Percentiles rank a stretch among this genome's conserved stretches.
phyloP scores from a whole-genome alignment of 805 yeast species.

The Kodamaea leandrae region DNA sequence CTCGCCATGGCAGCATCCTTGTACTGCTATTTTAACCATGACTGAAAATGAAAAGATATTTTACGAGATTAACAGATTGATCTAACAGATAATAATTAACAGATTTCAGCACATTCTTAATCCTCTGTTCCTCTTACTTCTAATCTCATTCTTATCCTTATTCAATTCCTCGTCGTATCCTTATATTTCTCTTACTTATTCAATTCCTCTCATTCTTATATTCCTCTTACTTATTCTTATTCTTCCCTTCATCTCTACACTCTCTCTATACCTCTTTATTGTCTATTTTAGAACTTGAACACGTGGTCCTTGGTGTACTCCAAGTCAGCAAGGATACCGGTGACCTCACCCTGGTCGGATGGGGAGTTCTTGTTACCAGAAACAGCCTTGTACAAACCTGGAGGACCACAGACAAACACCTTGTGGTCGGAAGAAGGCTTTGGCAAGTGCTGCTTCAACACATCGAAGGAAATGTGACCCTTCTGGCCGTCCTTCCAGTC shows the following conservation, averaged over 20 bases:
- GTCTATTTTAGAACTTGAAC: conserved; percentile 66
- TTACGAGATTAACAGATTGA: not conserved
- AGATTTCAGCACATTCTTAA: too few relatives aligned
- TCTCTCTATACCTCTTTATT: not conserved
- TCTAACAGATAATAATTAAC: too few relatives aligned
- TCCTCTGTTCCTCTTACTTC: too few relatives aligned
- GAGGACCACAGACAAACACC: conserved; percentile 94
- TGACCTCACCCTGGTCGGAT: conserved; percentile 89
- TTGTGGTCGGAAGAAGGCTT: conserved; percentile 57
- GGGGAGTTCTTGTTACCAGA: conserved; percentile 86
- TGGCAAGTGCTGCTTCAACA: conserved; percentile 58
- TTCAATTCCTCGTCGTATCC: too few relatives aligned
- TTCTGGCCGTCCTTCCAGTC: conserved; percentile 52
- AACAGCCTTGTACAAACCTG: conserved; percentile 80
- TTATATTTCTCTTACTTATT: too few relatives aligned
- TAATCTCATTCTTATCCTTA: too few relatives aligned
- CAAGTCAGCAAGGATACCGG: conserved; percentile 83
- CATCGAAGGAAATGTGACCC: conserved; percentile 81
- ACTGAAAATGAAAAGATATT: not conserved
- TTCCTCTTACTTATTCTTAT: not conserved
- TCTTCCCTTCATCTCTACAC: not conserved
- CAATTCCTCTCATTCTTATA: not conserved
- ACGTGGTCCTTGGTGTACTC: conserved; percentile 87
- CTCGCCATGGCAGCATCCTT: conserved; percentile 91
- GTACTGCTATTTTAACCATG: conserved; percentile 53